Conservation (phyloP, 768 basidiomycete genomes). For the Candolleomyces aberdarensis region DNA sequence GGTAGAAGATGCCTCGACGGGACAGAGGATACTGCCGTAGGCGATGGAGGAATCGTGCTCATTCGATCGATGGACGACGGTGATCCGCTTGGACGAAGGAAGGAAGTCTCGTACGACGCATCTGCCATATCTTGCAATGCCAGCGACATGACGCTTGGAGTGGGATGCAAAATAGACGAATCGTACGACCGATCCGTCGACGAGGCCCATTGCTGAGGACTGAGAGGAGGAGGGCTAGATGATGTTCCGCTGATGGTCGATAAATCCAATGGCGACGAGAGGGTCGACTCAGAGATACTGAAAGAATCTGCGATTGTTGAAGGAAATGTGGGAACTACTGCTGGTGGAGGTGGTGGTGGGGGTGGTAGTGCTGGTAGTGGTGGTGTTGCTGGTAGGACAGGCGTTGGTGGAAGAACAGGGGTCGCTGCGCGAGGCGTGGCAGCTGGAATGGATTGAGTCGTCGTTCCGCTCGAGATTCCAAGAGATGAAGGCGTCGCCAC, state of each 20-base stretch:
- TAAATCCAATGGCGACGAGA: slow-evolving; percentile 37
- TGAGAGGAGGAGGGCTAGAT: slow-evolving; percentile 29
- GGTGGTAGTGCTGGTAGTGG: neutral
- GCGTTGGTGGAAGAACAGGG: neutral
- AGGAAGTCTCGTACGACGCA: slow-evolving; percentile 69
- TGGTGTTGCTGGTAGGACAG: neutral
- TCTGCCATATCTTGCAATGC: slow-evolving; percentile 61
- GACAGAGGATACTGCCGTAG: slow-evolving; percentile 9
- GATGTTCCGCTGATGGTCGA: slow-evolving; percentile 40
- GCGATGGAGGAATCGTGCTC: slow-evolving; percentile 42
- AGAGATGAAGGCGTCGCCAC: slow-evolving; percentile 17
- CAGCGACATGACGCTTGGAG: slow-evolving; percentile 55
- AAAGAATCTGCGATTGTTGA: slow-evolving; percentile 12
- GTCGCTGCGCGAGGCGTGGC: neutral
- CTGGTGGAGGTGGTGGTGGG: neutral
- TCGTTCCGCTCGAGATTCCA: slow-evolving; percentile 9
- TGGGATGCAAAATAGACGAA: slow-evolving; percentile 70
- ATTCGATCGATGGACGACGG: slow-evolving; percentile 42
- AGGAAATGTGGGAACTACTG: neutral
- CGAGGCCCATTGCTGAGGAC: slow-evolving; percentile 44
- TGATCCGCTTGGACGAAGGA: slow-evolving; percentile 61
- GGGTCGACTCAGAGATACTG: neutral
- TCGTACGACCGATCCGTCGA: slow-evolving; percentile 73
- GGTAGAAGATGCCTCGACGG: slow-evolving; percentile 27
- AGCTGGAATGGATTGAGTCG: neutral